Conservation (phyloP, 2,329 filamentous ascomycete genomes). For the Diaporthe sp. region DNA sequence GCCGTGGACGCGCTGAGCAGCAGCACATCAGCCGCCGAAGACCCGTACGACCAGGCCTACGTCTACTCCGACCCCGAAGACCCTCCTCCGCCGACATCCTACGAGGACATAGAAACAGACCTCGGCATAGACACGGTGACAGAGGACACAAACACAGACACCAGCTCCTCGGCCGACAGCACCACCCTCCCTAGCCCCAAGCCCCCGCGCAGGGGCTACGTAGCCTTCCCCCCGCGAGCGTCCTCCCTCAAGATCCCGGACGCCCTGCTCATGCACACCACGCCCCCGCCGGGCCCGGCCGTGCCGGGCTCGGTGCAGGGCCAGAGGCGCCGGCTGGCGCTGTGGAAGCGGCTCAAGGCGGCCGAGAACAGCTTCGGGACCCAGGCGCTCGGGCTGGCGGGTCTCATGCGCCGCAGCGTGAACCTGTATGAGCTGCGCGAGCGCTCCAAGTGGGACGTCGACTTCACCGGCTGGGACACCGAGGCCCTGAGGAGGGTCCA, state of each 20-base stretch:
- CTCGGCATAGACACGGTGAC: background rate
- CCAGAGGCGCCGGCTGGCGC: conserved; percentile 36
- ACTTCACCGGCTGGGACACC: conserved; percentile 48
- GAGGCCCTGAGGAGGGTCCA: conserved; percentile 55
- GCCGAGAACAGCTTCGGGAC: conserved; percentile 57
- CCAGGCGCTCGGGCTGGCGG: conserved; percentile 62
- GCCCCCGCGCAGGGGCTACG: conserved; percentile 54
- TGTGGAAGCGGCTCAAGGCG: conserved; percentile 36
- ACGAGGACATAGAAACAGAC: conserved; percentile 15
- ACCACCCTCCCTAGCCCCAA: conserved; percentile 39
- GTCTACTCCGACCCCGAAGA: conserved; percentile 37
- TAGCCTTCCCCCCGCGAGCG: conserved; percentile 61
- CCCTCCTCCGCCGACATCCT: conserved; percentile 11
- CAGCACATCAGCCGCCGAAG: background rate
- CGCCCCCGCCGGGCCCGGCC: conserved; percentile 42
- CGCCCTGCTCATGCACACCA: conserved; percentile 61
- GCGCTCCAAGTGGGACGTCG: conserved; percentile 56
- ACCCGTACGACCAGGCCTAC: conserved; percentile 28
- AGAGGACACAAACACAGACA: conserved; percentile 1
- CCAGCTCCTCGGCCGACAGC: background rate
- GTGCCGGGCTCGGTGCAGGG: conserved; percentile 37
- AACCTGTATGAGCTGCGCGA: conserved; percentile 59
- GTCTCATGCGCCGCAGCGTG: conserved; percentile 63
- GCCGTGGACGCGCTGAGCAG: background rate
- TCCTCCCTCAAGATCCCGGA: conserved; percentile 64